Evolutionary conservation across 2,329 filamentous ascomycete species (phyloP), one percentile per base, ranked within the genome.

Genomic region (Penicillium sp.): DNA sequence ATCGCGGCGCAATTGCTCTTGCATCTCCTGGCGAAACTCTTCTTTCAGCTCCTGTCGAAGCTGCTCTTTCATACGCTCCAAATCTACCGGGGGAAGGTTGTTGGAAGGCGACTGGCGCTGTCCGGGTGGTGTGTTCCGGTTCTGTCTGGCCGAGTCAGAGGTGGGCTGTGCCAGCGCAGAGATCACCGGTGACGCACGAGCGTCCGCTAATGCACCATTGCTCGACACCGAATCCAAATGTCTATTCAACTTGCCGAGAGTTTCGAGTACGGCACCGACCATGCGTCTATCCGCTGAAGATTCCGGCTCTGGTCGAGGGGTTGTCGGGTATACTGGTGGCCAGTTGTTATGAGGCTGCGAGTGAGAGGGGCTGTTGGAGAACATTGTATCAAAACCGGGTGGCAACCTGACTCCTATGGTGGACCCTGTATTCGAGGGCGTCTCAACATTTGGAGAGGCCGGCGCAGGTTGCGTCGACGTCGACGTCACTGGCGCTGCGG

Each of bases 361-460:
- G 43, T 47, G 46, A 6, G 47, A 36, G 40, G 45, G 45, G 8
- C 54, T 59, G 27, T 52, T 62, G 5, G 59, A 53, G 48, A 70
- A 71, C 65, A 71, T 69, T 9, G 60, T 66, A 29, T 69, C 68
- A 45, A 67, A 71, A 1, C 68, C 68, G 12, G 67, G 65, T 1
- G 68, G 68, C 25, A 71, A 46, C 29, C 43, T 60, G 46, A 46
- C 51, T n/a, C 41, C 42, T 2, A 29, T 28, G n/a, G 43, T 49
- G 24, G 47, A 45, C 11, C 46, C 37, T 9, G 46, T 43, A 1
- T 43, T 39, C n/a, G 53, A 48, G 9, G 39, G 51, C 6, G 35
- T 32, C 27, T 49, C 52, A 13, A 47, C 50, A 18, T 18, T 18
- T 18, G 18, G 18, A 9, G 47, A 26, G 37, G 50, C 35, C 8